These are phyloP conservation scores for Dictyostelium intermedium DNA, from an alignment of 78 protist genomes.

Conservation along the genomic window DNA sequence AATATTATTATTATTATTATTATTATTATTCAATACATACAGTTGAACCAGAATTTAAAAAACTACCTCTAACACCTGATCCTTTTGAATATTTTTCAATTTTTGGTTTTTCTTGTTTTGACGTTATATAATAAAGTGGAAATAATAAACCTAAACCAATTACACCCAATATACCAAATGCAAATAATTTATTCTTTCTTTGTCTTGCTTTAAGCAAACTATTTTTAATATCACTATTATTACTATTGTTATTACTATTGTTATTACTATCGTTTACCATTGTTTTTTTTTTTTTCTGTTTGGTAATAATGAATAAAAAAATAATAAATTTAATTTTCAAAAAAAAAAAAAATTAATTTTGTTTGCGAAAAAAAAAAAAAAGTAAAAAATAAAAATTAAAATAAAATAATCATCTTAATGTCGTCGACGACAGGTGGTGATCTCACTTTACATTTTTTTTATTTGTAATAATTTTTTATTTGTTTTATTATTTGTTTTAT, in stretches of 20 bases:
- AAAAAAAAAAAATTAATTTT: no score
- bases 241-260: background rate
- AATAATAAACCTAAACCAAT: constrained; percentile 6
- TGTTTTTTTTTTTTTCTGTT: background rate
- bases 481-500: no score
- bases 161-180: background rate
- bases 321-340: no score
- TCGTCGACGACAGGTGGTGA: no score
- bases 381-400: no score
- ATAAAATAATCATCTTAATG: no score
- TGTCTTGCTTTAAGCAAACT: background rate
- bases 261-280: background rate
- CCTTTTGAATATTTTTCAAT: background rate
- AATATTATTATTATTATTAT: no score
- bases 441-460: background rate
- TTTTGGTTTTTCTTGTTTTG: constrained; percentile 7
- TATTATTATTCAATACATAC: constrained; percentile 9
- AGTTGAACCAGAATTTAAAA: constrained; percentile 60
- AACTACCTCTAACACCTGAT: constrained; percentile 56
- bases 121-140: background rate
- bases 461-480: background rate
- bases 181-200: background rate
- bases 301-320: no score
- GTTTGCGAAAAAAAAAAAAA: no score
- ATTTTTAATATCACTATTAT: background rate